phyloP scores from a whole-genome alignment of 805 yeast species.

The Tetrapisispora fleetii region DNA sequence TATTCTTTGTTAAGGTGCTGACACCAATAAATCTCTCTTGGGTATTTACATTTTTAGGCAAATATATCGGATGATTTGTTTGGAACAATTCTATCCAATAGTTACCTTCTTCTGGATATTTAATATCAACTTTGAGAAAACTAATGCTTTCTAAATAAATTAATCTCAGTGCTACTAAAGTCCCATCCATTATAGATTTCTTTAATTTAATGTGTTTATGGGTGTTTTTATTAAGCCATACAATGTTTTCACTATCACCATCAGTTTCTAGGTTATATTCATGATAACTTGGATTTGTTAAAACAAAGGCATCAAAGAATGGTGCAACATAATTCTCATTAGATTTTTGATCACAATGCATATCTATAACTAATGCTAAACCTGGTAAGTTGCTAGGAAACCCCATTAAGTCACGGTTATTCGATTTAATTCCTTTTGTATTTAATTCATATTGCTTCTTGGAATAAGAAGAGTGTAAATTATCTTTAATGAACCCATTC shows the following conservation, averaged over 20 bases:
- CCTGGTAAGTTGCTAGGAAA: constrained; percentile 27
- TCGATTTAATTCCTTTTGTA: constrained; percentile 21
- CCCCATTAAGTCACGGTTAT: constrained; percentile 23
- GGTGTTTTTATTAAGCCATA: constrained; percentile 8
- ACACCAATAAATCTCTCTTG: constrained; percentile 49
- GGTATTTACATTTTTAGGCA: constrained; percentile 21
- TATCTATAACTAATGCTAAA: constrained; percentile 20
- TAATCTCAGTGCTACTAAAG: constrained; percentile 12
- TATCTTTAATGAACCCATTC: constrained; percentile 19
- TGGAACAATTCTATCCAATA: constrained; percentile 25
- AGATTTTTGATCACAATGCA: constrained; percentile 9
- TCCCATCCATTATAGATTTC: constrained; percentile 10
- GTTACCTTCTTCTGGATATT: constrained; percentile 14
- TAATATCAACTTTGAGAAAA: constrained; percentile 22
- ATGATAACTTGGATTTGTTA: constrained; percentile 16
- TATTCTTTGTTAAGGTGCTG: constrained; percentile 36
- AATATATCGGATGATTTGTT: constrained; percentile 7
- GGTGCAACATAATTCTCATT: constrained; percentile 14
- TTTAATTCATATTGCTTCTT: constrained; percentile 20
- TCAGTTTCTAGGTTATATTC: constrained; percentile 17
- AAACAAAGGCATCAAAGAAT: constrained; percentile 16
- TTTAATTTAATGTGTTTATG: constrained; percentile 12
- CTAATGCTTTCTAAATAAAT: constrained; percentile 22
- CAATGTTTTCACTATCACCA: constrained; percentile 16
- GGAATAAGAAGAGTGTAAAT: constrained; percentile 20